phyloP scores from a whole-genome alignment of 345 rosid species.

The Geranium rotundifolium region DNA sequence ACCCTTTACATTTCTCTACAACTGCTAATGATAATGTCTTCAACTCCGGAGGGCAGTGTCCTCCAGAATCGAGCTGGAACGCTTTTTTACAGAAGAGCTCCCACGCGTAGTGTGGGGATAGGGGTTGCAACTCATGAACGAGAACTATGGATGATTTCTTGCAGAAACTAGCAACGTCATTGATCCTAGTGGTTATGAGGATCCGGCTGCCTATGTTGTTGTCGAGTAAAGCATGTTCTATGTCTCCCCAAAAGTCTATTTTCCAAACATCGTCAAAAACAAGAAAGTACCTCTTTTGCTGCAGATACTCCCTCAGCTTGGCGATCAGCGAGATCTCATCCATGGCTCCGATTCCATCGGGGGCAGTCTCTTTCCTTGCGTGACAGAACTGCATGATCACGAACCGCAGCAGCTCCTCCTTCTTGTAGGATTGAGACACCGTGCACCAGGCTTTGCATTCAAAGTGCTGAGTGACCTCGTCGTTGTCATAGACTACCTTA shows the following conservation, averaged over 20 bases:
- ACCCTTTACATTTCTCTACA: conserved; percentile 10
- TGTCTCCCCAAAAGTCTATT: conserved; percentile 5
- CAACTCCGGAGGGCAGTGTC: conserved; percentile 5
- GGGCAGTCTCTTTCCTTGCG: background rate
- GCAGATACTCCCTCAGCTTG: background rate
- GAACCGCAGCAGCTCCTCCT: background rate
- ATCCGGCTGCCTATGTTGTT: conserved; percentile 6
- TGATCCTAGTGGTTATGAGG: conserved; percentile 2
- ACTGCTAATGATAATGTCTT: background rate
- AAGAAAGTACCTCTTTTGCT: conserved; percentile 2
- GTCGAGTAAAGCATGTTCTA: conserved; percentile 5
- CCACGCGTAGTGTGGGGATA: conserved; percentile 2
- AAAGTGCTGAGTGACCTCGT: background rate
- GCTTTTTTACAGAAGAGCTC: conserved; percentile 5
- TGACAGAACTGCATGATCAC: background rate
- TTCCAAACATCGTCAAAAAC: conserved; percentile 10
- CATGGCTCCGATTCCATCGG: background rate
- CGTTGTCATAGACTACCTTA: background rate
- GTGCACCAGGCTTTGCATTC: conserved; percentile 9
- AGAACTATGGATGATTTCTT: background rate
- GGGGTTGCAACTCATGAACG: conserved; percentile 1
- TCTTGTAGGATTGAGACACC: conserved; percentile 2
- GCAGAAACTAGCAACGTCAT: background rate
- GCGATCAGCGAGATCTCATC: background rate
- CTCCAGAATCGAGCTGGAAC: background rate